A percentile compares a stretch with the other conserved stretches of the same genome.
These are phyloP conservation scores for Pythium aristosporum DNA, from an alignment of 352 stramenopile species.

Conservation along the genomic window DNA sequence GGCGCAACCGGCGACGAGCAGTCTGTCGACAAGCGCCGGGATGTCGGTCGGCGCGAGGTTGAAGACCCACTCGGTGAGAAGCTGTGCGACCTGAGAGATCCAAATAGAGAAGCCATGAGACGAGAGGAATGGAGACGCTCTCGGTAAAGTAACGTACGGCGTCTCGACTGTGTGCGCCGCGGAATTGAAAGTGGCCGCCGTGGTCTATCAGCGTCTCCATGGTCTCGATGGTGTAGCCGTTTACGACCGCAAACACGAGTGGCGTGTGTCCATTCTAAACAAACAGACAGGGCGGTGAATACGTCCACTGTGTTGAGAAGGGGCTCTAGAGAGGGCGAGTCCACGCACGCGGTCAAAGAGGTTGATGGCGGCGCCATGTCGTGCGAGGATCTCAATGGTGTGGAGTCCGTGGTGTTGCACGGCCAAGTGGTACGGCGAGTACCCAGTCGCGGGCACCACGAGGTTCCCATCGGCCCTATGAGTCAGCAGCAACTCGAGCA, in stretches of 20 bases:
- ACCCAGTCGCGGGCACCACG: constrained; percentile 5
- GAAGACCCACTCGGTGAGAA: constrained; percentile 19
- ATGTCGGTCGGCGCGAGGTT: constrained; percentile 14
- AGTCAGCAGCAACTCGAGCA: constrained; percentile 16
- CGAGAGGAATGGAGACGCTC: background rate
- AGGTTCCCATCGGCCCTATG: constrained; percentile 14
- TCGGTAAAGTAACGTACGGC: background rate
- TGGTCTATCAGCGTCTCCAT: constrained; percentile 25
- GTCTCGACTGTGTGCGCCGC: background rate
- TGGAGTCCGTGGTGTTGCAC: constrained; percentile 17
- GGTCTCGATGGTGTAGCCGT: constrained; percentile 13
- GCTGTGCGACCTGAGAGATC: constrained; percentile 11
- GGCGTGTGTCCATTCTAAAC: constrained; percentile 20
- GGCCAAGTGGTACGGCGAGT: constrained; percentile 22
- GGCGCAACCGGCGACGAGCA: constrained; percentile 18
- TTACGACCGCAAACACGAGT: constrained; percentile 17
- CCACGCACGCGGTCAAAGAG: constrained; percentile 23
- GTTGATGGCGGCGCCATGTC: constrained; percentile 21
- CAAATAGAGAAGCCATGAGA: background rate
- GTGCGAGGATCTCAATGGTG: constrained; percentile 15
- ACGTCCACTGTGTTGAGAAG: background rate
- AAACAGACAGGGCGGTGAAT: background rate
- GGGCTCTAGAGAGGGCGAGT: background rate
- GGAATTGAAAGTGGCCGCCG: constrained; percentile 22
- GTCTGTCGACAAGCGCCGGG: constrained; percentile 14